Evolutionary conservation across 371 early-diverging fungal species (phyloP), one percentile per base, ranked within the genome.

Genomic region (Basidiobolus meristosporus): DNA sequence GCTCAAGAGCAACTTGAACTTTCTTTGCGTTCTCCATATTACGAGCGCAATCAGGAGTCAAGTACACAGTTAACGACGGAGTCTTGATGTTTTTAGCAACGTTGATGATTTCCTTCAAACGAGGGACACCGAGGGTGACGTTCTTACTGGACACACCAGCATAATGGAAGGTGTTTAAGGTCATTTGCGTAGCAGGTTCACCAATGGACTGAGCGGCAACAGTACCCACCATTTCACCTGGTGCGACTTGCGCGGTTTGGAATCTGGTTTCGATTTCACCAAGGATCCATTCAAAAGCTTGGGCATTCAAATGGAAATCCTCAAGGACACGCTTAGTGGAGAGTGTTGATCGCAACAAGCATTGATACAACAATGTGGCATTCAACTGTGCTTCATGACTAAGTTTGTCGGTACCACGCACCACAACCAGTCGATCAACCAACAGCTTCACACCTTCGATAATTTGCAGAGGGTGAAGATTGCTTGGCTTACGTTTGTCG

Each of bases 181-280:
- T 99, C 99, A 99, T 99, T 56, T 99, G 99, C 14, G 99, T 99
- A 15, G 99, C 98, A 38, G 99, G 99, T 60, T 99, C 98, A 60
- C 99, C 99, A 64, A 99, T 97, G 33, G 93, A 92, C 62, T 99
- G 99, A 10, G 98, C 98, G 29, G 99, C 98, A 47, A 99, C 68
- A 7, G 93, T 93, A 28, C 99, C 99, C 21, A 98, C 93, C 99
- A 99, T 99, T 70, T 99, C 99, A 38, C 95, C 95, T 4, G 98
- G 87, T 39, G 86, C 76, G 28, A 96, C 96, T 35, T 85, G 70
- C 15, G 97, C 70, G 44, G 78, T 79, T 49, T 80, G 70, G 63
- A 96, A 93, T 11, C 93, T 73, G 7, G 73, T 61, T 51, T 84
- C 80, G 41, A 98, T 88, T 61, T 93, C 90, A 23, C 90, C 88